These are phyloP conservation scores for Pholiota molesta DNA, from an alignment of 768 basidiomycete genomes.

Conservation along the genomic window DNA sequence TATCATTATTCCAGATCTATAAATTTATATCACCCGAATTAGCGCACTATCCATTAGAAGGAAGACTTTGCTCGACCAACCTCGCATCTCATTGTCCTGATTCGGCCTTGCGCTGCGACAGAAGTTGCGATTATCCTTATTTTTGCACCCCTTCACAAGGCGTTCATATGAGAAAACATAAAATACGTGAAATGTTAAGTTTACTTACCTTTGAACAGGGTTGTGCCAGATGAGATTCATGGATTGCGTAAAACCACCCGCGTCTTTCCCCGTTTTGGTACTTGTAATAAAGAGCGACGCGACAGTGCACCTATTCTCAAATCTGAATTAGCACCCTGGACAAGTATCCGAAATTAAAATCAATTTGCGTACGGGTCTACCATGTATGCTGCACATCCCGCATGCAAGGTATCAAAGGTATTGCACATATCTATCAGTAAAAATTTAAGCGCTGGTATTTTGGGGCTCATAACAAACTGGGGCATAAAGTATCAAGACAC, in stretches of 20 bases:
- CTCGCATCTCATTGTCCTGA: constrained; percentile 48
- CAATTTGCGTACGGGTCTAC: constrained; percentile 52
- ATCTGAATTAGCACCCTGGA: not conserved
- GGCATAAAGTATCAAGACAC: no score
- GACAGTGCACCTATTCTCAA: constrained; percentile 37
- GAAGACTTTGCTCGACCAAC: constrained; percentile 27
- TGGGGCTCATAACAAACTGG: not conserved
- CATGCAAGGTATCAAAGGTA: constrained; percentile 49
- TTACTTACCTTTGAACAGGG: constrained; percentile 35
- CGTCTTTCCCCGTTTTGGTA: constrained; percentile 38
- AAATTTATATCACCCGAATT: constrained; percentile 1
- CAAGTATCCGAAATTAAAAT: not conserved
- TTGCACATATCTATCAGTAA: constrained; percentile 58
- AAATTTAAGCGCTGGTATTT: not conserved
- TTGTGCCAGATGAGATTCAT: constrained; percentile 55
- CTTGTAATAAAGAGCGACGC: constrained; percentile 47
- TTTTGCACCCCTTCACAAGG: constrained; percentile 38
- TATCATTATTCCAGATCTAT: constrained; percentile 45
- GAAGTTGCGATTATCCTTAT: constrained; percentile 45
- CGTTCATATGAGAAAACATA: no score
- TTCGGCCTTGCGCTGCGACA: constrained; percentile 41
- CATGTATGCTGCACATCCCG: constrained; percentile 57
- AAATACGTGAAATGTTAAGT: no score
- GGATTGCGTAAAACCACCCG: constrained; percentile 50
- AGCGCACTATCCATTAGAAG: not conserved